Evolutionary conservation across 441 rosid species (phyloP).

Genomic region (Macaranga tanarius): DNA sequence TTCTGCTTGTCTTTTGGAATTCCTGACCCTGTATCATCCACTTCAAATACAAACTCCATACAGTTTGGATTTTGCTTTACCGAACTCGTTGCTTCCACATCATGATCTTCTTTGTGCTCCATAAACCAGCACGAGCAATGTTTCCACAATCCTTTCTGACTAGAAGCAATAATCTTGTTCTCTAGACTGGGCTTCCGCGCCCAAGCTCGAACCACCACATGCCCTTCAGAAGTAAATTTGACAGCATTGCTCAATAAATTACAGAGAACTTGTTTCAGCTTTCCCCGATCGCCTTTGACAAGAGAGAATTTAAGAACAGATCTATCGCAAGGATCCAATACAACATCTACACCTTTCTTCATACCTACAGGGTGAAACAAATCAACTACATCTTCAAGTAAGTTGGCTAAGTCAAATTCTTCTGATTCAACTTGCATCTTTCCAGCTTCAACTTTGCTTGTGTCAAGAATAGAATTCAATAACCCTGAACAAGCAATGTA

Average conservation of each 20-base stretch:
- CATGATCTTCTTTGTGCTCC: slow-evolving; percentile 28
- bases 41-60: slow-evolving; percentile 66
- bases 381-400: slow-evolving; percentile 63
- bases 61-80: slow-evolving; percentile 24
- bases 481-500: slow-evolving; percentile 38
- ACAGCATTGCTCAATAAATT: slow-evolving; percentile 79
- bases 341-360: slow-evolving; percentile 63
- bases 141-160: slow-evolving; percentile 25
- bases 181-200: slow-evolving; percentile 43
- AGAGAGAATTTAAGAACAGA: slow-evolving; percentile 46
- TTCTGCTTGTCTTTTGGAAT: slow-evolving; percentile 65
- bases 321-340: slow-evolving; percentile 63
- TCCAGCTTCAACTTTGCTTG: slow-evolving; percentile 83
- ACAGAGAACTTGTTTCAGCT: slow-evolving; percentile 54
- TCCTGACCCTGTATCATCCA: slow-evolving; percentile 83
- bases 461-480: slow-evolving; percentile 64
- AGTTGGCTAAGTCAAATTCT: slow-evolving; percentile 56
- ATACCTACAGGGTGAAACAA: slow-evolving; percentile 56
- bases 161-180: slow-evolving; percentile 27
- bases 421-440: slow-evolving; percentile 71
- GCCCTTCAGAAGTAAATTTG: slow-evolving; percentile 70
- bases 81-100: slow-evolving; percentile 17
- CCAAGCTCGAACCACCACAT: slow-evolving; percentile 60
- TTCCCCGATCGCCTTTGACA: slow-evolving; percentile 67
- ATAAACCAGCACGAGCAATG: slow-evolving; percentile 22